Conservation (phyloP, 805 yeast species). For the Metschnikowia henanensis region DNA sequence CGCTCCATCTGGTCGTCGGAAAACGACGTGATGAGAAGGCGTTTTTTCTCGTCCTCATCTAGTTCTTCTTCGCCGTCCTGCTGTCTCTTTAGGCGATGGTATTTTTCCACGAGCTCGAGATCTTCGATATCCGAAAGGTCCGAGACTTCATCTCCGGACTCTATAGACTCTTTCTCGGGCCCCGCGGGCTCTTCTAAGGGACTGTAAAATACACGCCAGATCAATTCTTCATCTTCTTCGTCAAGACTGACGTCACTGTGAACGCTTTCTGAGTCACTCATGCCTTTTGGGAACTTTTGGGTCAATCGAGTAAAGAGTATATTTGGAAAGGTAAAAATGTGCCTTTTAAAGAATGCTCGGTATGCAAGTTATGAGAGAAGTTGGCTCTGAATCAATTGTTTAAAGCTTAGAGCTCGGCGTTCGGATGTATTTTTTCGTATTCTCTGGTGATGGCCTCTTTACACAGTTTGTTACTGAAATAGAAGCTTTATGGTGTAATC, state of each 20-base stretch:
- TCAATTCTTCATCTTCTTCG: constrained; percentile 46
- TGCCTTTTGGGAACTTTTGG: too few relatives aligned
- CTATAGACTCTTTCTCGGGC: constrained; percentile 15
- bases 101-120: constrained; percentile 30
- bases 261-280: constrained; percentile 20
- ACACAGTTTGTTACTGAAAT: too few relatives aligned
- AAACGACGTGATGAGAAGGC: constrained; percentile 67
- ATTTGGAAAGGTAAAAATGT: too few relatives aligned
- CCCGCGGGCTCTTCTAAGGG: constrained; percentile 19
- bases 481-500: too few relatives aligned
- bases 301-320: too few relatives aligned
- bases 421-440: too few relatives aligned
- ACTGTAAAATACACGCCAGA: constrained; percentile 42
- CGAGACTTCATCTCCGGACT: constrained; percentile 24
- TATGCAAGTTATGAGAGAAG: too few relatives aligned
- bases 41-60: constrained; percentile 54
- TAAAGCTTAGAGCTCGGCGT: too few relatives aligned
- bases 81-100: constrained; percentile 34
- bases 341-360: too few relatives aligned
- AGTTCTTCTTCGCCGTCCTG: constrained; percentile 21
- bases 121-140: constrained; percentile 39
- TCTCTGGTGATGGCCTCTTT: too few relatives aligned
- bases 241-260: constrained; percentile 41
- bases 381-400: too few relatives aligned
- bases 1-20: constrained; percentile 82